Percentiles rank a stretch among this genome's conserved stretches.
phyloP scores from a whole-genome alignment of 768 basidiomycete species.

The Lanmaoa pseudosensibilis region DNA sequence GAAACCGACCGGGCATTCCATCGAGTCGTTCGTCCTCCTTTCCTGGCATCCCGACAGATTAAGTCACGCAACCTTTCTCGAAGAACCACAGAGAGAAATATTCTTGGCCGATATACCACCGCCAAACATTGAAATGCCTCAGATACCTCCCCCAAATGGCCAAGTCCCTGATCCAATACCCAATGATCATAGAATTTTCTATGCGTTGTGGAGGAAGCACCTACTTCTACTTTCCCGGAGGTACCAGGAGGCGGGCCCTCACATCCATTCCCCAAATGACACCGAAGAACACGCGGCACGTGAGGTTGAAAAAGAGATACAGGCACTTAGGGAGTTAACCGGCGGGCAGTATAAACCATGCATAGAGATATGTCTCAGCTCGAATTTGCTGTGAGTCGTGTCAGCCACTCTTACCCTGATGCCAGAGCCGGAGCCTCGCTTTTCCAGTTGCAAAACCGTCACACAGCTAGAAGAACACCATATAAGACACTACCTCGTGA shows the following conservation, averaged over 20 bases:
- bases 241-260: constrained; percentile 17
- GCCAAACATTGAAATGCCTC: constrained; percentile 10
- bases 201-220: constrained; percentile 25
- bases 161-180: constrained; percentile 22
- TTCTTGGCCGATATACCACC: constrained; percentile 43
- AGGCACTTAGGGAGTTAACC: constrained; percentile 13
- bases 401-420: not conserved
- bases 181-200: constrained; percentile 24
- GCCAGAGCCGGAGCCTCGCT: not conserved
- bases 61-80: constrained; percentile 81
- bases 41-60: constrained; percentile 65
- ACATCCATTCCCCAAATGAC: constrained; percentile 8
- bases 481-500: constrained; percentile 61
- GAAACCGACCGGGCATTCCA: constrained; percentile 50
- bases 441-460: constrained; percentile 66
- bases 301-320: constrained; percentile 26
- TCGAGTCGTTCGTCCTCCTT: constrained; percentile 63
- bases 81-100: constrained; percentile 49
- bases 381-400: constrained; percentile 64
- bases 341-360: constrained; percentile 45
- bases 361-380: constrained; percentile 80
- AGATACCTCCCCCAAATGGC: constrained; percentile 21
- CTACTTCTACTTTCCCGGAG: constrained; percentile 19
- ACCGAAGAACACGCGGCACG: constrained; percentile 19
- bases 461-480: constrained; percentile 66